A percentile compares a stretch with the other conserved stretches of the same genome.
These are phyloP conservation scores for Hymenoscyphus fraxineus DNA, from an alignment of 2,329 filamentous ascomycete species.

Conservation along the genomic window DNA sequence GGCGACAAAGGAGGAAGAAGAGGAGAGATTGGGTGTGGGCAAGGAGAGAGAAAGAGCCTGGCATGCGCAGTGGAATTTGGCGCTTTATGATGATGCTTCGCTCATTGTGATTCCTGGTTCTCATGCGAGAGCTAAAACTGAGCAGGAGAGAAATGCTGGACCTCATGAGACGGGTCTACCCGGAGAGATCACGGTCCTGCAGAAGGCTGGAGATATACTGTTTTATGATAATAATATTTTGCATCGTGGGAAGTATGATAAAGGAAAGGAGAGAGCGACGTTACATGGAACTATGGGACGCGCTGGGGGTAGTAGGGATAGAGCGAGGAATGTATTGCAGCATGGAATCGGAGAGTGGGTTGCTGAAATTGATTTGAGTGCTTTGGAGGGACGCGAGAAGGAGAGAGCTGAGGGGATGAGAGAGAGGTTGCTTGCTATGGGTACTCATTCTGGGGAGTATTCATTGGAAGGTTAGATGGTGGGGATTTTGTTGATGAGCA, in stretches of 20 bases:
- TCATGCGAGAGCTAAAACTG: constrained; percentile 68
- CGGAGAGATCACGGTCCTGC: constrained; percentile 59
- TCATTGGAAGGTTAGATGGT: constrained; percentile 49
- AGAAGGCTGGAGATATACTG: constrained; percentile 72
- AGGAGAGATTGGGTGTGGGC: constrained; percentile 45
- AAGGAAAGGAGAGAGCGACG: constrained; percentile 59
- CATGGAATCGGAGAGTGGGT: constrained; percentile 70
- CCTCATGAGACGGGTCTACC: constrained; percentile 61
- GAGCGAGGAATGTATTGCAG: constrained; percentile 71
- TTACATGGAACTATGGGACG: constrained; percentile 70
- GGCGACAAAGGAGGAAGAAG: constrained; percentile 64
- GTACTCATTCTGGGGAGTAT: constrained; percentile 55
- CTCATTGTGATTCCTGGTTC: constrained; percentile 75
- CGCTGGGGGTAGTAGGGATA: constrained; percentile 47
- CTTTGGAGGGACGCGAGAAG: constrained; percentile 38
- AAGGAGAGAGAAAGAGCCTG: constrained; percentile 49
- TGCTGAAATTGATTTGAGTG: constrained; percentile 51
- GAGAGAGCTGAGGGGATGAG: constrained; percentile 61
- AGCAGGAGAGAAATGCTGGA: constrained; percentile 61
- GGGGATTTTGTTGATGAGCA: background rate
- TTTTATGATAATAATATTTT: constrained; percentile 93
- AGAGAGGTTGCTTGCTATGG: constrained; percentile 57
- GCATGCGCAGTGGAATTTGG: constrained; percentile 86
- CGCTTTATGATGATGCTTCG: constrained; percentile 70
- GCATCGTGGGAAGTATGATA: constrained; percentile 65